Conservation (phyloP, 2,329 filamentous ascomycete genomes). For the Stemphylium vesicarium region DNA sequence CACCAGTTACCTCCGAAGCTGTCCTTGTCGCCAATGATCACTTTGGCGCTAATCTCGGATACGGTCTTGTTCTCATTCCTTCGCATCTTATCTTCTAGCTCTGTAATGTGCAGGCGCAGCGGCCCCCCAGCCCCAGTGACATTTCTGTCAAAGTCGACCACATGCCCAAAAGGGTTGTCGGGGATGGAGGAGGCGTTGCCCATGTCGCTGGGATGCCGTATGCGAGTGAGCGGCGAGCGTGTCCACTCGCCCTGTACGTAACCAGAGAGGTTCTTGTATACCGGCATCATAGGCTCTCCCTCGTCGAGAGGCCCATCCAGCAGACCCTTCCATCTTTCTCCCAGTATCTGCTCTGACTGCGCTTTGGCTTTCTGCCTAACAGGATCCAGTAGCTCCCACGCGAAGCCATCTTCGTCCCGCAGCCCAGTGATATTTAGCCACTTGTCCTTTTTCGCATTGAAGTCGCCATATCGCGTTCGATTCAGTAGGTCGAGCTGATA, state of each 20-base stretch:
- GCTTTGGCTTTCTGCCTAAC: conserved; percentile 71
- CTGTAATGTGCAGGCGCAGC: conserved; percentile 71
- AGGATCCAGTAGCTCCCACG: conserved; percentile 73
- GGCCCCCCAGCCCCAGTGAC: conserved; percentile 73
- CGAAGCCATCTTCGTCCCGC: conserved; percentile 73
- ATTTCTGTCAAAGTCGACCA: conserved; percentile 74
- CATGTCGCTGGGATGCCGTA: conserved; percentile 55
- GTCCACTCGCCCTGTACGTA: conserved; percentile 79
- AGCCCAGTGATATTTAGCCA: conserved; percentile 74
- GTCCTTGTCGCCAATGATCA: conserved; percentile 75
- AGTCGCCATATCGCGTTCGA: conserved; percentile 53
- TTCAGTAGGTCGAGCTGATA: conserved; percentile 55
- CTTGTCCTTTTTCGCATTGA: conserved; percentile 53
- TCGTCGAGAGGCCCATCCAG: conserved; percentile 48
- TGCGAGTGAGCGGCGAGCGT: conserved; percentile 58
- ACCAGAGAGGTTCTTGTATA: conserved; percentile 83
- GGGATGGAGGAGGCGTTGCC: conserved; percentile 65
- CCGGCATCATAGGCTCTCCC: conserved; percentile 53
- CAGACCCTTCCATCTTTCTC: conserved; percentile 38
- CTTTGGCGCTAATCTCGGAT: conserved; percentile 71
- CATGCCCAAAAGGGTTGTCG: conserved; percentile 68
- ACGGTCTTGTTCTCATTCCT: conserved; percentile 53
- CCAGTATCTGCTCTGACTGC: conserved; percentile 55
- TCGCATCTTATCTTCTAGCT: conserved; percentile 52
- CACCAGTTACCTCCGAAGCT: conserved; percentile 72